Base-by-base conservation (phyloP, 306 rosid species). In the Glycine latifolia region DNA sequence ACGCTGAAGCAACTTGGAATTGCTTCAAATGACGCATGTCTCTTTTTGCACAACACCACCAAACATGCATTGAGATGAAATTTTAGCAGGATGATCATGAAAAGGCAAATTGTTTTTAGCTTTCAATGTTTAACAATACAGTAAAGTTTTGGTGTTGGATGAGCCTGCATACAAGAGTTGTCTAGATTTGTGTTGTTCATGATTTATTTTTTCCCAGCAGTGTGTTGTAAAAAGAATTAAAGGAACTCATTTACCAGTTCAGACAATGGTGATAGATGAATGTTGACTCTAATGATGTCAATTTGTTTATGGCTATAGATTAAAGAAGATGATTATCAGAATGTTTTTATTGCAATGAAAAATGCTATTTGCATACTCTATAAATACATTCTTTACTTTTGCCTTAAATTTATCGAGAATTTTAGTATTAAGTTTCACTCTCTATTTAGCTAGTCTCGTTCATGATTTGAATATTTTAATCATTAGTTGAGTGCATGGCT, bases 11-110 rank as follows among this genome's bases (percentile, higher is more conserved):
- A 43, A 43, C 7, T 43, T 43, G 46, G 8, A 43, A 4, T 43
- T 43, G 46, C 46, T 4, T 43, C 46, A 43, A 43, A 7, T 43
- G 46, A 43, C 46, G 8, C 6, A 6, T 6, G 8, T 1, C 46
- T 5, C 7, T 35, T 8, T 44, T 46, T 46, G 10, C 10, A 8
- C 49, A 7, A 46, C 10, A 2, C 49, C 49, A 7, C 49, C 10
- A 7, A 46, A 46, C 49, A 46, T 8, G 49, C 49, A 46, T 46
- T 46, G 44, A n/a, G 37, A 67, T 16, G 67, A 10, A 48, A 31
- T 44, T 55, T 79, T 15, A 17, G 12, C 56, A 14, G 2, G 58
- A 73, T 72, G 59, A 66, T 65, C 11, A 15, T 52, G 70, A n/a
- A 47, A 71, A 17, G 63, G 6, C 33, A 43, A 35, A 63, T 60